Evolutionary conservation across 768 basidiomycete species (phyloP), one percentile per base, ranked within the genome.

Genomic region (Pisolithus albus): DNA sequence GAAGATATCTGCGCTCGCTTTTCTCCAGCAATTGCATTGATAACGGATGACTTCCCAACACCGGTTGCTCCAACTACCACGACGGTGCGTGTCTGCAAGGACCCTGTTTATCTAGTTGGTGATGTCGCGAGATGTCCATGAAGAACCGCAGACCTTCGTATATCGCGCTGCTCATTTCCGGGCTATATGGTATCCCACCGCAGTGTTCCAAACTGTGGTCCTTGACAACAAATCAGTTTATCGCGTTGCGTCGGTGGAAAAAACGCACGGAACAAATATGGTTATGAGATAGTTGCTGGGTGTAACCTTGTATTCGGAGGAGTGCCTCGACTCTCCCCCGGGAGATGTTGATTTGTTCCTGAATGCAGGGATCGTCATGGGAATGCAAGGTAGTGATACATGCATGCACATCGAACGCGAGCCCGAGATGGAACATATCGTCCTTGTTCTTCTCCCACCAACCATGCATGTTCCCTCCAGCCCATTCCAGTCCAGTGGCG

Each of bases 371-470:
- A 23, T 41, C n/a, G 40, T 41, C 40, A 41, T 41, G 40, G 23
- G 18, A 41, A 23, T 18, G 40, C 23, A 46, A 52, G 4, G 66
- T 60, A 7, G 67, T 69, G 45, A 70, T 56, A 46, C 70, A 72
- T 4, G 65, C 70, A 6, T 64, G 58, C 4, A 59, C 66, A n/a
- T 56, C 45, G 4, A 65, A 66, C 7, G 23, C 23, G 18, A 41
- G 40, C 23, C 40, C 40, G 23, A 19, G 40, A 41, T 41, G n/a
- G 11, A 46, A 19, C 49, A 72, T 70, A 10, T 52, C 52, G 32
- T 64, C 50, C 7, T 28, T 21, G 48, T 70, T 70, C 44, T 52
- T 38, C 18, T 41, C 43, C 68, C 68, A 69, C 70, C 70, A 72
- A 38, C 52, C 54, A 5, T 59, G 56, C 53, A 63, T 63, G 26